phyloP scores from a whole-genome alignment of 2,329 filamentous ascomycete genomes.

The Diaporthe helianthi region DNA sequence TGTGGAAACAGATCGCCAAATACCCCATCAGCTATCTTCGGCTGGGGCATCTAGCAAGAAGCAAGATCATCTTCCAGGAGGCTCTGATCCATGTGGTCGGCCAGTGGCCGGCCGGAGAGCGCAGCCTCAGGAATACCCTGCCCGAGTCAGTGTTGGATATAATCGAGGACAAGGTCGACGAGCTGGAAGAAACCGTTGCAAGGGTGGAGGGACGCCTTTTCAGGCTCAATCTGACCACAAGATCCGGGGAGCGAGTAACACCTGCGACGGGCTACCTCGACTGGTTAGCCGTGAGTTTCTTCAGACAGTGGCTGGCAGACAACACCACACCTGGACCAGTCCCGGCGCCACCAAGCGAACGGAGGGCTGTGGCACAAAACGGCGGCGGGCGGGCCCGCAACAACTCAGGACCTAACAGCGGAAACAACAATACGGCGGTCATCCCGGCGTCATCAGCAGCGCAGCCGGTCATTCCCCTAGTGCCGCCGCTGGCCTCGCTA shows the following conservation, averaged over 20 bases:
- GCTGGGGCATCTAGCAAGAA: slow-evolving; percentile 84
- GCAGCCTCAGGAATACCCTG: slow-evolving; percentile 76
- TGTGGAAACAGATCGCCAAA: slow-evolving; percentile 97
- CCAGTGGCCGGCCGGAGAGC: slow-evolving; percentile 85
- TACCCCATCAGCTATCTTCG: slow-evolving; percentile 93
- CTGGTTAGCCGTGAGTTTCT: slow-evolving; percentile 87
- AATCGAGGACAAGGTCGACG: slow-evolving; percentile 94
- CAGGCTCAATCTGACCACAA: slow-evolving; percentile 78
- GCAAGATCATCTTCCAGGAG: slow-evolving; percentile 84
- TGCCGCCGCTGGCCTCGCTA: slow-evolving; percentile 61
- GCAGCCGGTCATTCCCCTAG: slow-evolving; percentile 34
- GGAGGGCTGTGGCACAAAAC: slow-evolving; percentile 30
- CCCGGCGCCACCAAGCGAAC: slow-evolving; percentile 38
- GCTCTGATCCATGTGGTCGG: slow-evolving; percentile 93
- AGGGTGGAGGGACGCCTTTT: slow-evolving; percentile 84
- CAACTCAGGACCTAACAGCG: slow-evolving; percentile 40
- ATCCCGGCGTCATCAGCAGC: slow-evolving; percentile 9
- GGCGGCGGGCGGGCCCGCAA: slow-evolving; percentile 26
- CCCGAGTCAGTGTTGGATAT: slow-evolving; percentile 82
- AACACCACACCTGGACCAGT: slow-evolving; percentile 77
- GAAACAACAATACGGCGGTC: slow-evolving; percentile 38
- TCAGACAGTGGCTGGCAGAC: slow-evolving; percentile 92
- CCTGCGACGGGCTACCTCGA: slow-evolving; percentile 83
- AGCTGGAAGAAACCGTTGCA: slow-evolving; percentile 82
- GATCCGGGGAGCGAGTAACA: slow-evolving; percentile 80